Percentiles rank a stretch among this genome's conserved stretches.
phyloP scores from a whole-genome alignment of 2,329 filamentous ascomycete genomes.

The Elsinoe perseae region DNA sequence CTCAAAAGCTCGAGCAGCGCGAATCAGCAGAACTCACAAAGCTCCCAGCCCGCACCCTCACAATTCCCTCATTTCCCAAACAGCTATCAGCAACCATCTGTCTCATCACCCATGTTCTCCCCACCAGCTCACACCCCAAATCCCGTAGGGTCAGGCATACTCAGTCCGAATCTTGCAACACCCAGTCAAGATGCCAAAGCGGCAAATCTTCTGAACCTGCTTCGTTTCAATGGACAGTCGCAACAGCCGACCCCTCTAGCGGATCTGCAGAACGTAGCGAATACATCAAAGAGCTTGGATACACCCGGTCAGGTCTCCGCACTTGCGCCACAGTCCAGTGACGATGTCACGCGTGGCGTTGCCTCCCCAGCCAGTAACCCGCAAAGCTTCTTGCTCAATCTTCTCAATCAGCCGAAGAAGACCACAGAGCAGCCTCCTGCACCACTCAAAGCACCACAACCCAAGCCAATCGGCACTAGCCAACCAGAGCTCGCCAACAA shows the following conservation, averaged over 20 bases:
- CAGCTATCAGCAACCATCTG: constrained; percentile 47
- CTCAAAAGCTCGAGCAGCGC: constrained; percentile 28
- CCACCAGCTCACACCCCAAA: constrained; percentile 47
- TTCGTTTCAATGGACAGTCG: constrained; percentile 54
- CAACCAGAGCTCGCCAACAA: constrained; percentile 39
- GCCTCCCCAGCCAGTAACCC: constrained; percentile 51
- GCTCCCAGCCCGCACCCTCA: constrained; percentile 20
- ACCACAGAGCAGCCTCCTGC: constrained; percentile 22
- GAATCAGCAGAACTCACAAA: constrained; percentile 21
- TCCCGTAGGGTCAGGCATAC: constrained; percentile 50
- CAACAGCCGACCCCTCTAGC: constrained; percentile 29
- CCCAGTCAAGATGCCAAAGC: constrained; percentile 20
- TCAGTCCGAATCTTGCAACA: constrained; percentile 41
- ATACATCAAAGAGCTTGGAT: constrained; percentile 18
- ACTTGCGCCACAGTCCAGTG: constrained; percentile 7
- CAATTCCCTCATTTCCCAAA: constrained; percentile 28
- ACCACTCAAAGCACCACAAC: constrained; percentile 21
- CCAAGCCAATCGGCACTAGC: constrained; percentile 35
- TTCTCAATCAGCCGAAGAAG: constrained; percentile 67
- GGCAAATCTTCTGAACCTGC: constrained; percentile 53
- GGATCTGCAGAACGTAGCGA: constrained; percentile 30
- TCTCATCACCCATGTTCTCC: constrained; percentile 52
- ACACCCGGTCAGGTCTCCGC: background rate
- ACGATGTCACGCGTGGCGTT: constrained; percentile 10
- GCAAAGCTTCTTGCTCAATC: constrained; percentile 75